Evolutionary conservation across 768 basidiomycete species (phyloP).

Genomic region (Boletus subparvulus): DNA sequence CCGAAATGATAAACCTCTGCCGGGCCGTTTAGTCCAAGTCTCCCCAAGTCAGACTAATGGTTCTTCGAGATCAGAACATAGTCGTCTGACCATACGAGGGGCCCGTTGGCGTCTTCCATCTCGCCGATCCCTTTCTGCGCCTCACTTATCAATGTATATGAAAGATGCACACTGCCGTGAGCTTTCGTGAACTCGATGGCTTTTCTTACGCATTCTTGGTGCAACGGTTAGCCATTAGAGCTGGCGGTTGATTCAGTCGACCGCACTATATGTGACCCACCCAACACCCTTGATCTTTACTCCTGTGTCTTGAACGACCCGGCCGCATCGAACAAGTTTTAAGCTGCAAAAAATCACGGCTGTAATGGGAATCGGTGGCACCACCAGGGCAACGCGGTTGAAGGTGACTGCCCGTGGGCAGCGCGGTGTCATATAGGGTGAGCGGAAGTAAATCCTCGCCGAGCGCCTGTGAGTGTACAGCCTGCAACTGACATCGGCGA

Average conservation of each 20-base stretch:
- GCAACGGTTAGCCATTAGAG: neutral
- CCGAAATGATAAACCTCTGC: neutral
- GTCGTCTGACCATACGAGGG: too few relatives aligned
- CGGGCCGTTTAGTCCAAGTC: too few relatives aligned
- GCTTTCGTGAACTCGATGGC: too few relatives aligned
- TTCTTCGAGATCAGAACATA: too few relatives aligned
- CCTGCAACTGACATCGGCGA: too few relatives aligned
- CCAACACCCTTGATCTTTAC: too few relatives aligned
- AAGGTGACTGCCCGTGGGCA: too few relatives aligned
- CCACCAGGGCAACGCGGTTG: neutral
- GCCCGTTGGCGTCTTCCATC: neutral
- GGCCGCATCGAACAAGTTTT: neutral
- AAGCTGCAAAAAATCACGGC: neutral
- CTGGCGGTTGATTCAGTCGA: neutral
- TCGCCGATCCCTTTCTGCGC: too few relatives aligned
- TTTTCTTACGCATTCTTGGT: neutral
- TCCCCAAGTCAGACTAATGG: too few relatives aligned
- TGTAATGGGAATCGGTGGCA: neutral
- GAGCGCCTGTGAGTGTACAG: neutral
- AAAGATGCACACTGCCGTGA: neutral
- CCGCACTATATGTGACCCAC: too few relatives aligned
- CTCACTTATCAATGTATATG: neutral
- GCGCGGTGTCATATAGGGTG: too few relatives aligned
- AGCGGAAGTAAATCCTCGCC: neutral
- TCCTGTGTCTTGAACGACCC: neutral